phyloP scores from a whole-genome alignment of 257 asterid species.

The Jasminum sambac region DNA sequence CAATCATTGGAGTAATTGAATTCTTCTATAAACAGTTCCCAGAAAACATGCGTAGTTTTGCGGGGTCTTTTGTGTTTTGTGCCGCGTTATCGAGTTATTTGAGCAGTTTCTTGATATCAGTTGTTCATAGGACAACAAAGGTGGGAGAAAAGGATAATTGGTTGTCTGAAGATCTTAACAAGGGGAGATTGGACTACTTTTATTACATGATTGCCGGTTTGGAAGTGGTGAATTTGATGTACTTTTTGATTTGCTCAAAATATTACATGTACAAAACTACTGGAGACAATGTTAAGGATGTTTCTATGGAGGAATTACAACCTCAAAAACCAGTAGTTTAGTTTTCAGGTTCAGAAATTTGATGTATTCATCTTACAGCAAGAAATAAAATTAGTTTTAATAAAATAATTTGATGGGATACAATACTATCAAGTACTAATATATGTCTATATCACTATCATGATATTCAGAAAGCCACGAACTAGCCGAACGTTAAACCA shows the following conservation, averaged over 20 bases:
- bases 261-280: slow-evolving; percentile 35
- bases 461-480: too few species aligned
- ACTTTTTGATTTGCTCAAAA: slow-evolving; percentile 32
- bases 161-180: slow-evolving; percentile 41
- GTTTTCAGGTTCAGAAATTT: neutral
- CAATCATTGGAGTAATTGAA: slow-evolving; percentile 30
- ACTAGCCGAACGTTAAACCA: too few species aligned
- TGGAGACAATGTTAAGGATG: neutral
- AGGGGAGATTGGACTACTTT: slow-evolving; percentile 31
- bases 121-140: slow-evolving; percentile 26
- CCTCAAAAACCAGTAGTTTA: neutral
- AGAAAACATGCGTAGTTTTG: slow-evolving; percentile 37
- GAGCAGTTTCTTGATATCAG: slow-evolving; percentile 25
- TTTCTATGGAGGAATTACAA: neutral
- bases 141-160: slow-evolving; percentile 14
- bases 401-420: too few species aligned
- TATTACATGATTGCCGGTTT: slow-evolving; percentile 29
- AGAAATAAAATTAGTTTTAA: neutral
- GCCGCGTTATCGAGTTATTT: slow-evolving; percentile 27
- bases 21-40: slow-evolving; percentile 34
- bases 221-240: slow-evolving; percentile 27
- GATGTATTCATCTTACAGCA: neutral
- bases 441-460: too few species aligned
- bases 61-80: slow-evolving; percentile 29
- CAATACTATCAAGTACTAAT: too few species aligned